Evolutionary conservation across 768 basidiomycete species (phyloP).

Genomic region (Flagelloscypha sp.): DNA sequence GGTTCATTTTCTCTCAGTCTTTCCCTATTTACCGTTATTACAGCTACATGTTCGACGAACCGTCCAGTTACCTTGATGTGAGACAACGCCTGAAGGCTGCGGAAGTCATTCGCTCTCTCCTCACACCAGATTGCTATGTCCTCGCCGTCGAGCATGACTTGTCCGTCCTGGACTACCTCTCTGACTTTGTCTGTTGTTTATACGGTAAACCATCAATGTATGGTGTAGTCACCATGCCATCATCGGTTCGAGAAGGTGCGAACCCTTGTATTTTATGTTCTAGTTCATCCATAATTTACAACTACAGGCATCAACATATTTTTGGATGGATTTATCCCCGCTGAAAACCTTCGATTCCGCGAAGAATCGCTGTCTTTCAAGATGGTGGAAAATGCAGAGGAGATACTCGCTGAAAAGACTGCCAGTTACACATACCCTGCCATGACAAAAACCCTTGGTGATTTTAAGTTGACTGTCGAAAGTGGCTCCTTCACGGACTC

Average conservation of each 20-base stretch:
- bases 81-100: slow-evolving; percentile 93
- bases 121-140: slow-evolving; percentile 81
- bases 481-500: slow-evolving; percentile 93
- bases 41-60: slow-evolving; percentile 99
- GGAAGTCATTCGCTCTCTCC: slow-evolving; percentile 84
- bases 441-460: slow-evolving; percentile 95
- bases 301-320: slow-evolving; percentile 93
- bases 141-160: slow-evolving; percentile 99
- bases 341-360: slow-evolving; percentile 96
- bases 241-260: slow-evolving; percentile 91
- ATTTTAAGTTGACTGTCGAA: slow-evolving; percentile 92
- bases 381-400: slow-evolving; percentile 95
- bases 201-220: slow-evolving; percentile 98
- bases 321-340: slow-evolving; percentile 97
- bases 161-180: slow-evolving; percentile 95
- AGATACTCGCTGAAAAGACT: slow-evolving; percentile 78
- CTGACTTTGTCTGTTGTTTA: slow-evolving; percentile 95
- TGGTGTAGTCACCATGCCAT: slow-evolving; percentile 98
- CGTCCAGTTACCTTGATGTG: slow-evolving; percentile 96
- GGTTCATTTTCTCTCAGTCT: slow-evolving; percentile 20
- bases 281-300: slow-evolving; percentile 3
- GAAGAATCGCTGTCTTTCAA: slow-evolving; percentile 95
- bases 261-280: slow-evolving; percentile 2
- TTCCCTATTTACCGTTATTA: slow-evolving; percentile 4
- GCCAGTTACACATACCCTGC: slow-evolving; percentile 85